Conservation (phyloP, 2,329 filamentous ascomycete species). For the Fonsecaea monophora region DNA sequence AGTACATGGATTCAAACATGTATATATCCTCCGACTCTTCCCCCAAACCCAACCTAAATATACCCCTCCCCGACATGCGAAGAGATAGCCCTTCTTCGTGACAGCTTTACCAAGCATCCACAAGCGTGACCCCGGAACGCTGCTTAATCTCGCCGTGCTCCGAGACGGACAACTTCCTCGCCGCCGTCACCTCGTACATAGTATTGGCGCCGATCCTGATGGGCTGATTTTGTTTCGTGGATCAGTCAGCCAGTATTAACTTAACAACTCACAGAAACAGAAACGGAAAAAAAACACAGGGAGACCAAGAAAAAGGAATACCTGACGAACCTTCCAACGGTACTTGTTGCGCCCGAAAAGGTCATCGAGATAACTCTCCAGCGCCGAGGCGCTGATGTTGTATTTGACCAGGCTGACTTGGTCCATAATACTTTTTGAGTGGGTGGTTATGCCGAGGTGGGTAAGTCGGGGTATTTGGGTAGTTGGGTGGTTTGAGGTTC, state of each 20-base stretch:
- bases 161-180: conserved; percentile 1
- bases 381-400: conserved; percentile 6
- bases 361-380: conserved; percentile 1
- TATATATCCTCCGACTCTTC: too few species aligned
- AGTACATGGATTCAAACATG: too few species aligned
- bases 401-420: conserved; percentile 16
- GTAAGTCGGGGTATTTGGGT: background rate
- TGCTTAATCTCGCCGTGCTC: conserved; percentile 8
- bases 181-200: conserved; percentile 4
- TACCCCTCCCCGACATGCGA: too few species aligned
- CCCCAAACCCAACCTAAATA: too few species aligned
- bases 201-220: conserved; percentile 4
- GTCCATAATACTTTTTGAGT: background rate
- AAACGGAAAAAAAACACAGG: background rate
- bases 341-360: conserved; percentile 8
- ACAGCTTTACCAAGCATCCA: background rate
- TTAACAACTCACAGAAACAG: too few species aligned
- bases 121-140: conserved; percentile 8
- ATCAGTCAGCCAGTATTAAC: too few species aligned
- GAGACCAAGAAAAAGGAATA: too few species aligned
- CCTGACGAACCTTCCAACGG: background rate
- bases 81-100: background rate
- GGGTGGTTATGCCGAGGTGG: too few species aligned
- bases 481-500: background rate
- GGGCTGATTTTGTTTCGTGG: background rate